Evolutionary conservation across 164 flowering plant genomes (phyloP), one percentile per base, ranked within the genome.

Genomic region (Taxillus chinensis): DNA sequence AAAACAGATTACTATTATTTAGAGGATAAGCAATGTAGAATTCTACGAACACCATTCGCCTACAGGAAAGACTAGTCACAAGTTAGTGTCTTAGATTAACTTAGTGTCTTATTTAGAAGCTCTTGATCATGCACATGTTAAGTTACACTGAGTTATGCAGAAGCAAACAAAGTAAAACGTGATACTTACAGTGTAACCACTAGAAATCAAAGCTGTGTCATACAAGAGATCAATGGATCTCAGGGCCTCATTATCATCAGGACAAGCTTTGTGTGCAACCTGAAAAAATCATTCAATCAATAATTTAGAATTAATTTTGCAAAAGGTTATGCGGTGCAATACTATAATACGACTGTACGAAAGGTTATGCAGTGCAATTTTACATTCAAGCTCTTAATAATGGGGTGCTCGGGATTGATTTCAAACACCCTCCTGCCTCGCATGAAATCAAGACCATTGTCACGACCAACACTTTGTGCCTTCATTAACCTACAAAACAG

Each of bases 391-490:
- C 77, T 79, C 60, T 71, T 76, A 60, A 90, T 84, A 27, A 90
- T 84, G 16, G 80, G 80, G 71, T 90, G 95, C 7, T 84, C 81
- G 37, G 96, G 89, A 67, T 90, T 90, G 70, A 90, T 84, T 80
- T 90, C 96, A 67, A 90, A 80, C 62, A 90, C 88, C 75, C 95
- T 82, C 66, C 96, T 82, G 65, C 90, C 75, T 71, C 73, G 82
- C 96, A 90, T 90, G 72, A 70, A 89, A 6, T 89, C 96, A 67
- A 90, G 46, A 78, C 79, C 78, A 45, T 85, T 60, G 7, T 88
- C 46, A 69, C 83, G 89, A 55, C 92, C 90, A 48, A 79, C 68
- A 27, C 80, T 59, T 64, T 89, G 96, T 52, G 91, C 76, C 78
- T 87, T 89, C 96, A 89, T 89, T 50, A 89, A 70, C 85, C 96